Evolutionary conservation across 1,139 yeast species (phyloP).

Genomic region (Geotrichum bryndzae): DNA sequence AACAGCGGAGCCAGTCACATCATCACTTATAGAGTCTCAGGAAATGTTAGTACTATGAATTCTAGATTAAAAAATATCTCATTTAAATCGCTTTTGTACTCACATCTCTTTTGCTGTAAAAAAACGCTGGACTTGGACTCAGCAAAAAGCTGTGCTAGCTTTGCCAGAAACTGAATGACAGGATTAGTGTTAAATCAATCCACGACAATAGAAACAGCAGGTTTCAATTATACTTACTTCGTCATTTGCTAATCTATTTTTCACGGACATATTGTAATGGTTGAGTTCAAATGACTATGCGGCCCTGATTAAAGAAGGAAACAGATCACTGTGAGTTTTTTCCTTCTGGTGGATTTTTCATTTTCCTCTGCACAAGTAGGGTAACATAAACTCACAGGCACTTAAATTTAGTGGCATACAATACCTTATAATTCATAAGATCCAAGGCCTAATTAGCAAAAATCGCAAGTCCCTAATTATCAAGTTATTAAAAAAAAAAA

Average conservation of each 20-base stretch:
- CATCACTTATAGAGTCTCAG: conserved; percentile 13
- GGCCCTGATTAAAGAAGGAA: neutral
- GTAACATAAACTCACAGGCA: neutral
- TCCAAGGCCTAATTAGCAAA: neutral
- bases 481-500: no score
- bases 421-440: neutral
- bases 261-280: conserved; percentile 10
- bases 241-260: conserved; percentile 21
- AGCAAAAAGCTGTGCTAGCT: conserved; percentile 29
- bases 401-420: neutral
- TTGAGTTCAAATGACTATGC: neutral
- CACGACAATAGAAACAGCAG: neutral
- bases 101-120: conserved; percentile 31
- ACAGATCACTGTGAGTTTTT: neutral
- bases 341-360: neutral
- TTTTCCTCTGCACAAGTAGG: neutral
- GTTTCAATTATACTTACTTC: conserved; percentile 19
- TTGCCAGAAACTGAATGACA: conserved; percentile 28
- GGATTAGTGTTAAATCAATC: neutral
- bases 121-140: conserved; percentile 40
- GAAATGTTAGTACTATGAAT: neutral
- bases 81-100: conserved; percentile 14
- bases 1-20: conserved; percentile 11
- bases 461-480: no score
- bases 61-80: neutral